Conservation (phyloP, 1,139 yeast species). For the Wickerhamomyces sp. region DNA sequence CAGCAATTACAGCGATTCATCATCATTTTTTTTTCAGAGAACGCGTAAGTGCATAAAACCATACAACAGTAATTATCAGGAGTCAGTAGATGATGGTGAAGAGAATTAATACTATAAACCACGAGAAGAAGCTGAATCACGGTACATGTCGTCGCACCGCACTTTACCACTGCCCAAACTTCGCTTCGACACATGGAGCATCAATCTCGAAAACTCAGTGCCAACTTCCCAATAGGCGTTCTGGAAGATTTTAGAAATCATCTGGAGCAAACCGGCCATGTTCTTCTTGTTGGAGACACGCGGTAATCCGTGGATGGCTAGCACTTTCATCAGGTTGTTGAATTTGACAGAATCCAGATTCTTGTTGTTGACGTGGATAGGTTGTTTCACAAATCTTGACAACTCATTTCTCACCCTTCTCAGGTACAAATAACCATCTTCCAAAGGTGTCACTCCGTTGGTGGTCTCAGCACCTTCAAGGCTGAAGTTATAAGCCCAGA, state of each 20-base stretch:
- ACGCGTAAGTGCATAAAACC: constrained; percentile 1
- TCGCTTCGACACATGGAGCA: constrained; percentile 53
- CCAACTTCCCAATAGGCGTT: constrained; percentile 57
- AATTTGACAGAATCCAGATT: constrained; percentile 29
- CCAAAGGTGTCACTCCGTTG: constrained; percentile 15
- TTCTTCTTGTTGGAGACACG: constrained; percentile 35
- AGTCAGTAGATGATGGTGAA: too few relatives aligned
- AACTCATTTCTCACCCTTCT: constrained; percentile 35
- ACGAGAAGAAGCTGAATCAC: too few relatives aligned
- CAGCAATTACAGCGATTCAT: too few relatives aligned
- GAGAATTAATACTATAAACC: too few relatives aligned
- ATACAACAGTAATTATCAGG: too few relatives aligned
- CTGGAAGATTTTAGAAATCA: constrained; percentile 40
- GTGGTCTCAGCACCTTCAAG: constrained; percentile 51
- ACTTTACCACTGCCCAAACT: constrained; percentile 47
- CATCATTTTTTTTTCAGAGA: too few relatives aligned
- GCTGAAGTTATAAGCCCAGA: constrained; percentile 55
- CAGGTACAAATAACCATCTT: constrained; percentile 26
- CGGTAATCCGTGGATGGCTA: constrained; percentile 24
- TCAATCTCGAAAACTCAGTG: constrained; percentile 51
- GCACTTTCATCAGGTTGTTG: constrained; percentile 30
- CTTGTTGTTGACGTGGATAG: constrained; percentile 29
- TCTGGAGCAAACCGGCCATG: constrained; percentile 49
- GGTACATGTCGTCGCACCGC: constrained; percentile 50
- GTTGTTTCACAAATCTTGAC: constrained; percentile 27